Evolutionary conservation across 768 basidiomycete species (phyloP).

Genomic region (Mycena leptocephala): DNA sequence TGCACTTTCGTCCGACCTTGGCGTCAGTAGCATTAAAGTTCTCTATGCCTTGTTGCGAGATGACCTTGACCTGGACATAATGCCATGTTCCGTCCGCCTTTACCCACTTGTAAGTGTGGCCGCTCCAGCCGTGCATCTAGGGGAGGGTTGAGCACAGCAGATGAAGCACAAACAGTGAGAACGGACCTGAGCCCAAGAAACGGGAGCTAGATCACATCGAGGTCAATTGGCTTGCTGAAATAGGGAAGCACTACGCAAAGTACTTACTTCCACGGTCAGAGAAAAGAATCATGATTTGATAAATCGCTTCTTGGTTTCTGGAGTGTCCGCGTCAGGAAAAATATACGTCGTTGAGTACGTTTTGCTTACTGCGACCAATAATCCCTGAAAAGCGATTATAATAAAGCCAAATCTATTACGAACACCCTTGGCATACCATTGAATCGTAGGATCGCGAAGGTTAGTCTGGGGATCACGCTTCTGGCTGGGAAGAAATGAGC

Average conservation of each 20-base stretch:
- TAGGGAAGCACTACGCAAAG: background rate
- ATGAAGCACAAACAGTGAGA: background rate
- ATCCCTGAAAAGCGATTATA: conserved; percentile 12
- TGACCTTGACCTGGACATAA: conserved; percentile 31
- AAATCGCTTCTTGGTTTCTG: conserved; percentile 35
- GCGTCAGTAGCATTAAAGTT: conserved; percentile 33
- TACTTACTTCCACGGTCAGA: conserved; percentile 31
- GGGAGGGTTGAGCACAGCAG: background rate
- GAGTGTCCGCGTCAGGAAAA: background rate
- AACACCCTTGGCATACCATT: conserved; percentile 19
- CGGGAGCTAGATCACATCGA: conserved; percentile 8
- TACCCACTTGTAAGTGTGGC: conserved; percentile 36
- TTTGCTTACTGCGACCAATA: conserved; percentile 37
- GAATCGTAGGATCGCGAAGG: conserved; percentile 26
- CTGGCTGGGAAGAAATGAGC: conserved; percentile 3
- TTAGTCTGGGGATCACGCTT: conserved; percentile 34
- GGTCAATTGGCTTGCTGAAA: background rate
- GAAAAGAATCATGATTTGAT: conserved; percentile 34
- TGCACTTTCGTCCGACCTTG: background rate
- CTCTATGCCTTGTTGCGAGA: conserved; percentile 26
- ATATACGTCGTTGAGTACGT: background rate
- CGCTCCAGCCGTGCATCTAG: conserved; percentile 37
- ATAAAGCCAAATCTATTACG: background rate
- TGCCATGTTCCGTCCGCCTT: conserved; percentile 26
- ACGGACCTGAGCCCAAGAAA: conserved; percentile 34